Percentiles rank a stretch among this genome's conserved stretches.
These are phyloP conservation scores for Salix dunnii DNA, from an alignment of 345 rosid genomes.

Conservation along the genomic window DNA sequence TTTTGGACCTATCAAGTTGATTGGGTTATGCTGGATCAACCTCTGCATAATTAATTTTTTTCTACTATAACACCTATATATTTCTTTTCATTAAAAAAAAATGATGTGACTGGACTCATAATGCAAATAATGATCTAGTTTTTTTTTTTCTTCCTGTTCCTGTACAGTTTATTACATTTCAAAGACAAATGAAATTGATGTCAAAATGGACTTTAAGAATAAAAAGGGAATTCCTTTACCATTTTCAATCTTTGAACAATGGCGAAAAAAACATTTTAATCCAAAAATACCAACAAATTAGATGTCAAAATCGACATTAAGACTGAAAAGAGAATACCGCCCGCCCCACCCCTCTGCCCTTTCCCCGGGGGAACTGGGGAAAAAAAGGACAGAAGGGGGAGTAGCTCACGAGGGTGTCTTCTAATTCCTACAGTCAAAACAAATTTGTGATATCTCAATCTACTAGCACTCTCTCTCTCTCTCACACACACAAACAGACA, in stretches of 20 bases:
- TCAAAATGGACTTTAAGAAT: background rate
- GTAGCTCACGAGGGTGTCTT: background rate
- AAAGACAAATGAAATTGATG: background rate
- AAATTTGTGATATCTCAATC: background rate
- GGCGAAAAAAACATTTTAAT: background rate
- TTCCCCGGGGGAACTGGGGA: background rate
- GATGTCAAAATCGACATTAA: background rate
- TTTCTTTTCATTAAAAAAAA: too few relatives aligned
- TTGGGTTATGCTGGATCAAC: rapidly evolving
- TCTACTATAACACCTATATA: too few relatives aligned
- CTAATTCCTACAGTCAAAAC: background rate
- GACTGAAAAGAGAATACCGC: background rate
- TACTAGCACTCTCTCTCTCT: background rate
- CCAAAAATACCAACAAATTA: background rate
- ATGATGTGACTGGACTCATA: too few relatives aligned
- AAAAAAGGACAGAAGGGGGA: too few relatives aligned
- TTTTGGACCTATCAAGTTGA: too few relatives aligned
- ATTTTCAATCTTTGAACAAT: background rate
- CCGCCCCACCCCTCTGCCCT: background rate
- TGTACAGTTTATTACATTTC: background rate
- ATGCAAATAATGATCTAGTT: too few relatives aligned
- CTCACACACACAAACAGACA: background rate
- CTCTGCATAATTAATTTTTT: too few relatives aligned
- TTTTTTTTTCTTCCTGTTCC: background rate
- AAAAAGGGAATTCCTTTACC: background rate